Conservation (phyloP, 208 protist species). For the Novymonas esmeraldas region DNA sequence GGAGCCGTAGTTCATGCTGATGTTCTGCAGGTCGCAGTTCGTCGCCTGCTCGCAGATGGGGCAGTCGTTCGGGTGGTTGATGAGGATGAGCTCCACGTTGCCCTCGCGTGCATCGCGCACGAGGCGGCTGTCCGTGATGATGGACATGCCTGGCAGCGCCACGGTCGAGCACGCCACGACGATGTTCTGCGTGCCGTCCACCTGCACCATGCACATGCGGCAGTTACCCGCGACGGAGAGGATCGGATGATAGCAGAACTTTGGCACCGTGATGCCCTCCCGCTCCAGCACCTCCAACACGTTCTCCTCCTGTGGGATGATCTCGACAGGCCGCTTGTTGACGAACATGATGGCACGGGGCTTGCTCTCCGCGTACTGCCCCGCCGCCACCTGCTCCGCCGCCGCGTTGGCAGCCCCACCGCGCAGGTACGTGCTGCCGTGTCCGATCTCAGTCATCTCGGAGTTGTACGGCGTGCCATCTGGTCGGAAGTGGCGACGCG, state of each 20-base stretch:
- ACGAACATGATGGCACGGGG: constrained; percentile 93
- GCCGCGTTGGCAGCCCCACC: constrained; percentile 43
- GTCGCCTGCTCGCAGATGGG: constrained; percentile 98
- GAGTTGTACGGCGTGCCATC: constrained; percentile 77
- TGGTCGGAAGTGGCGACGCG: constrained; percentile 61
- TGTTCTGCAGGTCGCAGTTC: constrained; percentile 97
- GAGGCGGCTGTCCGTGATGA: constrained; percentile 95
- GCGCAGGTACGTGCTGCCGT: constrained; percentile 67
- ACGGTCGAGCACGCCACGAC: constrained; percentile 96
- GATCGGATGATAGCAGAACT: constrained; percentile 93
- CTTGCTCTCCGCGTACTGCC: constrained; percentile 88
- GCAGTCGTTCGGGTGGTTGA: constrained; percentile 97
- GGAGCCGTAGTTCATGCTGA: constrained; percentile 92
- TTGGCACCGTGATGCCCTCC: constrained; percentile 90
- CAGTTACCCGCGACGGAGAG: constrained; percentile 97
- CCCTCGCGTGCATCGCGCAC: constrained; percentile 96
- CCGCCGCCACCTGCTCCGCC: constrained; percentile 73
- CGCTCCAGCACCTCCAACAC: constrained; percentile 90
- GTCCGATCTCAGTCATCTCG: constrained; percentile 55
- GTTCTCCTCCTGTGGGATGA: constrained; percentile 92
- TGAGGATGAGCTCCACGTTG: constrained; percentile 97
- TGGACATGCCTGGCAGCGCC: constrained; percentile 94
- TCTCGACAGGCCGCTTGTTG: constrained; percentile 90
- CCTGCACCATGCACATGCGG: constrained; percentile 98
- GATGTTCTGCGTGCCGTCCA: constrained; percentile 95